These are phyloP conservation scores for Naematelia aurantialba DNA, from an alignment of 768 basidiomycete species.

Conservation along the genomic window DNA sequence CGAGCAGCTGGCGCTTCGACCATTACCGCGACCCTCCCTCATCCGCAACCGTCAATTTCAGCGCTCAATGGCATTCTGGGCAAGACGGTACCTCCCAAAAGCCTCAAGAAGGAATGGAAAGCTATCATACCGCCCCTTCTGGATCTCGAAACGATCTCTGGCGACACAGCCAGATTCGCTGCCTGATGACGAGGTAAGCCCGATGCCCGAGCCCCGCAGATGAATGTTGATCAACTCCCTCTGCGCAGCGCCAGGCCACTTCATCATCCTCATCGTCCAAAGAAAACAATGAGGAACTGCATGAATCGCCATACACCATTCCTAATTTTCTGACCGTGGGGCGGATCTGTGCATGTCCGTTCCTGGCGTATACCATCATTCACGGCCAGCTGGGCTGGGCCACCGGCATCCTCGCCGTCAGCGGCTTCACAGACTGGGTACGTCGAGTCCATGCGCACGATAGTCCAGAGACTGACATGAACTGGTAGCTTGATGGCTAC, in stretches of 20 bases:
- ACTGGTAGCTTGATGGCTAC: conserved; percentile 80
- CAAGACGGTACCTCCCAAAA: not conserved
- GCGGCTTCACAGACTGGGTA: conserved; percentile 89
- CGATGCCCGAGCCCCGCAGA: not conserved
- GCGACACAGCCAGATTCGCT: not conserved
- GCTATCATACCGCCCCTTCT: not conserved
- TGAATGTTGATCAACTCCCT: no score
- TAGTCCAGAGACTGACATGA: conserved; percentile 3
- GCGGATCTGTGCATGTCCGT: conserved; percentile 81
- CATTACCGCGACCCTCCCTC: not conserved
- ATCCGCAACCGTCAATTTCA: not conserved
- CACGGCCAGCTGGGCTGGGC: conserved; percentile 75
- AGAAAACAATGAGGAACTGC: conserved; percentile 31
- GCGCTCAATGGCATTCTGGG: not conserved
- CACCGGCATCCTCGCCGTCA: conserved; percentile 77
- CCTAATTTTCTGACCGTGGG: conserved; percentile 87
- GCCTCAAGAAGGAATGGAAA: not conserved
- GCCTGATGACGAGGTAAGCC: not conserved
- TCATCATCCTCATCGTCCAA: no score
- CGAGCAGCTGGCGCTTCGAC: not conserved
- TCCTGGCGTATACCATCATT: conserved; percentile 85
- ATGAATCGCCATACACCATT: conserved; percentile 65
- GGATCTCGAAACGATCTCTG: not conserved
- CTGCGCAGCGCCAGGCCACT: no score
- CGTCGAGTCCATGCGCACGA: conserved; percentile 37